Evolutionary conservation across 2,329 filamentous ascomycete species (phyloP).

Genomic region (Fusarium sambucinum): DNA sequence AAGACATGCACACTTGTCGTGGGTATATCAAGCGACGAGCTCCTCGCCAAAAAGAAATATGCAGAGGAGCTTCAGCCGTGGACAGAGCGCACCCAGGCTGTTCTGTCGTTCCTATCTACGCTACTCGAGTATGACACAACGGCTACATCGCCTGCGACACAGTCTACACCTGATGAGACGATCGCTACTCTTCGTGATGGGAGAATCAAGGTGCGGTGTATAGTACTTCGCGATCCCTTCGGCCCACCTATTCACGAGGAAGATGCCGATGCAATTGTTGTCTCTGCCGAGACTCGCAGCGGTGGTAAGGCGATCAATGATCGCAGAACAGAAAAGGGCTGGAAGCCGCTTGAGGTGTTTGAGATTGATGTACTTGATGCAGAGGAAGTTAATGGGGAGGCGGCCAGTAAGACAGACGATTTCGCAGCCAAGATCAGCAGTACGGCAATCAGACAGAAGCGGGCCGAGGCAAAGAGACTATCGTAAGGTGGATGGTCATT

Average conservation of each 20-base stretch:
- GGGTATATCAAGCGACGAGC: slow-evolving; percentile 88
- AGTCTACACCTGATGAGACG: slow-evolving; percentile 46
- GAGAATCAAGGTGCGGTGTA: slow-evolving; percentile 77
- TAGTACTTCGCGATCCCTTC: slow-evolving; percentile 87
- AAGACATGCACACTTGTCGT: slow-evolving; percentile 74
- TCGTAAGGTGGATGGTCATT: slow-evolving; percentile 1
- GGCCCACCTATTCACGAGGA: slow-evolving; percentile 90
- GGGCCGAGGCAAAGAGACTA: slow-evolving; percentile 51
- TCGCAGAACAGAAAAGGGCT: slow-evolving; percentile 80
- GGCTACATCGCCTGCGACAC: slow-evolving; percentile 21
- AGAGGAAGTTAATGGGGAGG: slow-evolving; percentile 50
- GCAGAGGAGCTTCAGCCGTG: slow-evolving; percentile 84
- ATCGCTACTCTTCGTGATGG: slow-evolving; percentile 69
- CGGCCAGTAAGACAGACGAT: slow-evolving; percentile 61
- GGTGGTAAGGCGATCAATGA: slow-evolving; percentile 89
- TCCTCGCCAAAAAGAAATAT: slow-evolving; percentile 91
- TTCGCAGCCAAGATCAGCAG: slow-evolving; percentile 75
- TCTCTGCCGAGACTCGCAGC: slow-evolving; percentile 87
- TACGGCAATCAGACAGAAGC: slow-evolving; percentile 77
- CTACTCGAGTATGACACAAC: slow-evolving; percentile 62
- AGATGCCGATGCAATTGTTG: slow-evolving; percentile 81
- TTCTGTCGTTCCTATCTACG: slow-evolving; percentile 79
- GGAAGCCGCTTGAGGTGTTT: slow-evolving; percentile 81
- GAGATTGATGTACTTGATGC: slow-evolving; percentile 90
- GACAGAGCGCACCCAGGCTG: slow-evolving; percentile 76